Evolutionary conservation across 495 filamentous ascomycete species (phyloP), one percentile per base, ranked within the genome.

Genomic region (Extremus antarcticus): DNA sequence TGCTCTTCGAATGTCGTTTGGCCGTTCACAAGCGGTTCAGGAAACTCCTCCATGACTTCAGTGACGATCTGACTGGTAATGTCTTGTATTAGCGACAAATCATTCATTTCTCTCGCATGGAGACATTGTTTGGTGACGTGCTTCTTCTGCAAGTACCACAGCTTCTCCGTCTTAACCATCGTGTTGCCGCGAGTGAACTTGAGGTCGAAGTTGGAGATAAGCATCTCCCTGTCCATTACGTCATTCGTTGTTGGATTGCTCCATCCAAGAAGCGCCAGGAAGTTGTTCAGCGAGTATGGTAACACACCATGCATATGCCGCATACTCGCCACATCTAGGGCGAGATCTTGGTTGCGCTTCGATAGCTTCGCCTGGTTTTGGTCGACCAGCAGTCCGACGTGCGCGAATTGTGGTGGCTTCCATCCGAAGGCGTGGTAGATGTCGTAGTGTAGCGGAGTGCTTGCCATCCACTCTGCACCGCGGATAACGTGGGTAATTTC

Each of bases 401-500:
- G 92, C 32, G 84, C 90, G 66, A 92, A 98, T 29, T 67, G 56
- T 1, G 92, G 92, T 1, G 82, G 80, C n/a, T 75, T 64, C 92
- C 92, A 98, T 2, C 82, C 80, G 67, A 98, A 95, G 9, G 89
- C 89, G 49, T 85, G 70, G 69, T 98, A 97, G 25, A 98, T 70
- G 15, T 82, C 79, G 52, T 92, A 71, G 69, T 98, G 92, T 63
- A 90, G 84, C 1, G 89, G 90, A 0, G 92, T 97, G 0, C 88
- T 91, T 16, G 88, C 76, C 73, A 97, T 86, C 92, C 92, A 98
- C 79, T 98, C 88, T 8, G 83, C 79, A 48, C 88, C 92, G 40
- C 92, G 80, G 50, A 97, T 85, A 22, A 98, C 94, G 70, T 96
- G 90, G 2, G 89, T 97, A 64, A 98, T 94, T 50, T 85, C 68